These are phyloP conservation scores for Silene vulgaris DNA, from an alignment of 179 eudicot species.

Conservation along the genomic window DNA sequence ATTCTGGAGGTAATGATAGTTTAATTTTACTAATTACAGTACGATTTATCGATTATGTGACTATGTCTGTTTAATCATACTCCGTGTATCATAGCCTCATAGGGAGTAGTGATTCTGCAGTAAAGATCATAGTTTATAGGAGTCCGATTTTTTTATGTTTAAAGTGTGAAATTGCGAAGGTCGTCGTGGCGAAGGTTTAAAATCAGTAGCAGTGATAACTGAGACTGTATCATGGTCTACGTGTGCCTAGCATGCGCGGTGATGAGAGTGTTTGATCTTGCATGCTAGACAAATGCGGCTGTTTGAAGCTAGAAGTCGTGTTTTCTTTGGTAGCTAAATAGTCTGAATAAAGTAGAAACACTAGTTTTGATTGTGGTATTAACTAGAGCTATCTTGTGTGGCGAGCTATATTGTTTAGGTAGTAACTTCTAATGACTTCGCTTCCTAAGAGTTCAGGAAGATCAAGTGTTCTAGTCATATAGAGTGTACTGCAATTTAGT, in stretches of 20 bases:
- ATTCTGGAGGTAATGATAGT: conserved; percentile 59
- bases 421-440: no score
- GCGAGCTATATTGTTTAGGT: neutral
- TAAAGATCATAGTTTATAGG: neutral
- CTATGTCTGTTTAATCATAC: neutral
- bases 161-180: neutral
- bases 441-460: neutral
- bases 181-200: neutral
- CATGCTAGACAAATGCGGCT: neutral
- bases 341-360: neutral
- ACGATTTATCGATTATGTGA: neutral
- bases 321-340: neutral
- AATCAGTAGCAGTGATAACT: neutral
- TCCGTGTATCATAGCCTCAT: neutral
- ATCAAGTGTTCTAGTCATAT: neutral
- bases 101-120: neutral
- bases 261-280: neutral
- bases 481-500: neutral
- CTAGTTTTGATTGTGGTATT: neutral
- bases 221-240: neutral
- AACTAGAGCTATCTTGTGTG: no score
- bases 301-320: neutral
- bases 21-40: neutral
- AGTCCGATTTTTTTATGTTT: neutral
- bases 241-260: no score